Conservation (phyloP, 2,329 filamentous ascomycete species). For the Aspergillus arachidicola region DNA sequence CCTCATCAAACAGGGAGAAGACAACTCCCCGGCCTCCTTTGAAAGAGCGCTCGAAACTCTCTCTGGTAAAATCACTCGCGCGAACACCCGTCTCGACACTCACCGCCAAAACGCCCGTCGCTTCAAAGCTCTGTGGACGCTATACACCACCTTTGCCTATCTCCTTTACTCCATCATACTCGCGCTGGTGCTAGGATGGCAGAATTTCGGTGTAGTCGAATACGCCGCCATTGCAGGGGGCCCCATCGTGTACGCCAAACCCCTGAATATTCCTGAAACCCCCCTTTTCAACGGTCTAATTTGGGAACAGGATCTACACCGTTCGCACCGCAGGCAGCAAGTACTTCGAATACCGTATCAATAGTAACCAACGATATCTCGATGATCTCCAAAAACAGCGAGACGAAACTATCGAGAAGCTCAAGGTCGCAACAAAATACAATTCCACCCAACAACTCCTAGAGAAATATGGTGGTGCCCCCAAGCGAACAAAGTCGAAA, state of each 20-base stretch:
- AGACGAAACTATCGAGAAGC: slow-evolving; percentile 83
- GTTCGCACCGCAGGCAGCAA: slow-evolving; percentile 67
- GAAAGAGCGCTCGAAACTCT: slow-evolving; percentile 86
- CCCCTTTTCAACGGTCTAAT: neutral
- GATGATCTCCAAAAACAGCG: slow-evolving; percentile 78
- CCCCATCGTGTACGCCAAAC: slow-evolving; percentile 67
- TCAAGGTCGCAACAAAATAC: slow-evolving; percentile 94
- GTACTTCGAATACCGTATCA: slow-evolving; percentile 81
- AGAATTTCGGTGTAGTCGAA: slow-evolving; percentile 74
- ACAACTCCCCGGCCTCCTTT: slow-evolving; percentile 84
- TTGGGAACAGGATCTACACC: slow-evolving; percentile 70
- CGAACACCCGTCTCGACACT: slow-evolving; percentile 72
- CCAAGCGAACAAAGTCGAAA: slow-evolving; percentile 36
- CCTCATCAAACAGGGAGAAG: slow-evolving; percentile 61
- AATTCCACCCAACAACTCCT: slow-evolving; percentile 90
- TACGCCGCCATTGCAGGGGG: slow-evolving; percentile 77
- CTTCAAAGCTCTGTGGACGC: slow-evolving; percentile 80
- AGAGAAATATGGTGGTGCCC: slow-evolving; percentile 84
- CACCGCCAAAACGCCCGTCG: slow-evolving; percentile 73
- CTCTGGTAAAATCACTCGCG: slow-evolving; percentile 77
- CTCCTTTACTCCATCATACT: slow-evolving; percentile 82
- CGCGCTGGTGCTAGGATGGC: slow-evolving; percentile 80
- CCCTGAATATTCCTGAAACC: neutral
- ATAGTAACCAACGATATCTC: slow-evolving; percentile 67
- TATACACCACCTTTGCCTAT: slow-evolving; percentile 90